These are phyloP conservation scores for Cordyceps cateniannulata DNA, from an alignment of 2,329 filamentous ascomycete genomes.

Conservation along the genomic window DNA sequence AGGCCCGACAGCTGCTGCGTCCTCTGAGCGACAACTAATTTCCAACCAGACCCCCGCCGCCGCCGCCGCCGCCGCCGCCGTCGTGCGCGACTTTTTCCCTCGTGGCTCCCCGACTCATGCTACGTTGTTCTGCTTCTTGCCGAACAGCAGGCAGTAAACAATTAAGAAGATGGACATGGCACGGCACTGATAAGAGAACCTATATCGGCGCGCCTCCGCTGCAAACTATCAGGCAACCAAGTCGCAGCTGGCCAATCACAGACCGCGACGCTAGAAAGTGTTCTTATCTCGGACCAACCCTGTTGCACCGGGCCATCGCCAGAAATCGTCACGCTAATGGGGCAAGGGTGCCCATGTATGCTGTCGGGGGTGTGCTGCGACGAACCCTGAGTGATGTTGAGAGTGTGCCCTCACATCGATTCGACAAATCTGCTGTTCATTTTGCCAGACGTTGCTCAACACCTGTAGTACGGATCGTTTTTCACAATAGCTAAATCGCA, in stretches of 20 bases:
- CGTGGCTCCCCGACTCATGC: not conserved
- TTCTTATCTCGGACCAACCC: constrained; percentile 13
- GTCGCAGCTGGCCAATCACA: constrained; percentile 6
- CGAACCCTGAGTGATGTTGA: not conserved
- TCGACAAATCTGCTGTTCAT: too few species aligned
- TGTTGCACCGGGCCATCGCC: constrained; percentile 12
- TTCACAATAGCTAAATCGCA: too few species aligned
- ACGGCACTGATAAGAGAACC: not conserved
- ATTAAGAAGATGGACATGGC: not conserved
- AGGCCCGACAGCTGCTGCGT: not conserved
- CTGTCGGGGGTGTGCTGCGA: too few species aligned
- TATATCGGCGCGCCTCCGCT: not conserved
- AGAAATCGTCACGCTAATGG: not conserved
- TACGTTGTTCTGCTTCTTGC: not conserved
- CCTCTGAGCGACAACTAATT: not conserved
- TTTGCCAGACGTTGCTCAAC: not conserved
- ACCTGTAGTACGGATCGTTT: not conserved
- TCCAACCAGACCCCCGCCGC: not conserved
- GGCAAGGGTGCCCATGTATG: not conserved
- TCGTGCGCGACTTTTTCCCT: constrained; percentile 8
- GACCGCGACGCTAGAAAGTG: not conserved
- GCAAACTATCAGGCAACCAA: not conserved
- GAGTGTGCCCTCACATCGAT: not conserved
- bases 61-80: not conserved
- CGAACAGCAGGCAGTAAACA: not conserved